Conservation (phyloP, 371 early-diverging fungal species). For the Mucor saturninus region DNA sequence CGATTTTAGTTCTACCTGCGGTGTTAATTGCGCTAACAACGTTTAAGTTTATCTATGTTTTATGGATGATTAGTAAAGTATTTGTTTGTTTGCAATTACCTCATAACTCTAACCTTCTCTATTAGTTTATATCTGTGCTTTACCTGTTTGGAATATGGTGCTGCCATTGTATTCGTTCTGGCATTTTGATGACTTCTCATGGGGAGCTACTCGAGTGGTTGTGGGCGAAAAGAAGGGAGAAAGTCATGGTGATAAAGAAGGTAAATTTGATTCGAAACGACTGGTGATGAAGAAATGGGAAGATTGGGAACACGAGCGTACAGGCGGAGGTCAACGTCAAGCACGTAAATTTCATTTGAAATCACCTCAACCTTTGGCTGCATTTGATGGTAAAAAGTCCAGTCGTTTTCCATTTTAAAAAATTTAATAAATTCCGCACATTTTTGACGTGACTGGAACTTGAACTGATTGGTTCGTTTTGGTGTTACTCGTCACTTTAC, state of each 20-base stretch:
- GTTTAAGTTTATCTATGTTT: constrained; percentile 77
- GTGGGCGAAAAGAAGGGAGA: constrained; percentile 71
- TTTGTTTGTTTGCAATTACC: neutral
- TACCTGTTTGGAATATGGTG: constrained; percentile 97
- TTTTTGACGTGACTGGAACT: no score
- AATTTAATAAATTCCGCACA: neutral
- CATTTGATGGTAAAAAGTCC: constrained; percentile 33
- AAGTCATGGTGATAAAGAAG: constrained; percentile 65
- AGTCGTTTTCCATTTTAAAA: constrained; percentile 16
- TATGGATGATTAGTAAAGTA: constrained; percentile 74
- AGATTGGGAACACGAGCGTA: constrained; percentile 76
- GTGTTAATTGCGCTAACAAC: constrained; percentile 88
- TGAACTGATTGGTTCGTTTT: neutral
- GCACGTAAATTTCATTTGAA: constrained; percentile 33
- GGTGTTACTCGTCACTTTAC: constrained; percentile 1
- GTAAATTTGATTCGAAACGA: constrained; percentile 69
- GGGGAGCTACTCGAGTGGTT: constrained; percentile 89
- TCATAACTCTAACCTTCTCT: no score
- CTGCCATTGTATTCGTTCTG: constrained; percentile 95
- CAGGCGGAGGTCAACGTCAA: constrained; percentile 32
- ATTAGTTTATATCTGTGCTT: constrained; percentile 66
- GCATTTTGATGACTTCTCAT: constrained; percentile 97
- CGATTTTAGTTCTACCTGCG: constrained; percentile 81
- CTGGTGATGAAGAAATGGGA: constrained; percentile 70
- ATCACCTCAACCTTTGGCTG: constrained; percentile 33